Evolutionary conservation across 2,329 filamentous ascomycete genomes (phyloP).

Genomic region (Colletotrichum tropicale): DNA sequence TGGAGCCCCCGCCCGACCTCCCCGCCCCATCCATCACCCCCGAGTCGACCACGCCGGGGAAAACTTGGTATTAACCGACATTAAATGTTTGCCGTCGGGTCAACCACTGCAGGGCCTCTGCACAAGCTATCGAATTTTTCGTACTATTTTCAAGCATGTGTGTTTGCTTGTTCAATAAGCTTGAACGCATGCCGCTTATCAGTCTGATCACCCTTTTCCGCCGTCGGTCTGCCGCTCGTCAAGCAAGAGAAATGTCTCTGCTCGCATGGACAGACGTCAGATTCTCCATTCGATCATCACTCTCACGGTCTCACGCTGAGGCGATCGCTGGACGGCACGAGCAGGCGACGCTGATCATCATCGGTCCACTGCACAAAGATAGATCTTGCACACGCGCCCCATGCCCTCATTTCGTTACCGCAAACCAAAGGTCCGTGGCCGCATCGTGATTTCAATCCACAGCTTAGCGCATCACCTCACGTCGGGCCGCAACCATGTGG

Average conservation of each 20-base stretch:
- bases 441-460: background rate
- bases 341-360: background rate
- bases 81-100: background rate
- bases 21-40: background rate
- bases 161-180: background rate
- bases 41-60: background rate
- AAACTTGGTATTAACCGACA: constrained; percentile 5
- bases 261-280: background rate
- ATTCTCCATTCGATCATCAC: background rate
- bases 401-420: background rate
- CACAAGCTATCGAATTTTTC: background rate
- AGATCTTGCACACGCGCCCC: background rate
- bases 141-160: background rate
- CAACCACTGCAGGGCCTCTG: background rate
- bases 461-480: background rate
- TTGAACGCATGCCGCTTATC: background rate
- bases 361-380: background rate
- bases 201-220: background rate
- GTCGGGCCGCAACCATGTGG: background rate
- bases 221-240: background rate
- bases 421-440: background rate
- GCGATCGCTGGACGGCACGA: background rate
- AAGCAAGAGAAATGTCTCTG: background rate
- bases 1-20: background rate
- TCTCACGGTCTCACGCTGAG: background rate